A percentile compares a stretch with the other conserved stretches of the same genome.
phyloP scores from a whole-genome alignment of 805 yeast species.

The Metschnikowia henanensis region DNA sequence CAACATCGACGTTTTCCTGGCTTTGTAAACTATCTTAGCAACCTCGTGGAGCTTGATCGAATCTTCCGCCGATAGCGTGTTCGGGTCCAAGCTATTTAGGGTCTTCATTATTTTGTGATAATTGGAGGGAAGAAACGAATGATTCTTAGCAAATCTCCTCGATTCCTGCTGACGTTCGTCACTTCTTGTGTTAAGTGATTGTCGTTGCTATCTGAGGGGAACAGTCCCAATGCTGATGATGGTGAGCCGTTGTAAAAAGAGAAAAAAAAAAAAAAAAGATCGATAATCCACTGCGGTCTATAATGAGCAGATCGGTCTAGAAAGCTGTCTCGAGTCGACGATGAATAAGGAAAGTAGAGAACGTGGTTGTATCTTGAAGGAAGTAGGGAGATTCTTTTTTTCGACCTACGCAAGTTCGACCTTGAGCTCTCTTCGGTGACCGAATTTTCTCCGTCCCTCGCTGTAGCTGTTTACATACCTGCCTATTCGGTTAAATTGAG shows the following conservation, averaged over 20 bases:
- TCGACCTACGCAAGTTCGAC: background rate
- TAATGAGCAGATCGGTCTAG: too few relatives aligned
- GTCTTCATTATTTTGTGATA: constrained; percentile 27
- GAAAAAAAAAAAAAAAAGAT: too few relatives aligned
- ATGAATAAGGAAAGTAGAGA: background rate
- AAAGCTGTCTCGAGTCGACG: background rate
- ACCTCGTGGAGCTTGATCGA: constrained; percentile 39
- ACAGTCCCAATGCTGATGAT: too few relatives aligned
- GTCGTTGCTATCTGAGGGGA: too few relatives aligned
- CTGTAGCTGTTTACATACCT: constrained; percentile 17
- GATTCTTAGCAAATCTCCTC: too few relatives aligned
- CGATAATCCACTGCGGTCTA: too few relatives aligned
- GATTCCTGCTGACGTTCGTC: too few relatives aligned
- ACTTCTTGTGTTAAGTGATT: too few relatives aligned
- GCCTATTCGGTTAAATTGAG: constrained; percentile 18
- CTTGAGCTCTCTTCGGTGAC: constrained; percentile 1
- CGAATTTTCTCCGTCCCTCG: background rate
- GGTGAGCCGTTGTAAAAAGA: too few relatives aligned
- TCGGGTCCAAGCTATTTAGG: constrained; percentile 22
- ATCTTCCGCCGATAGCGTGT: constrained; percentile 26
- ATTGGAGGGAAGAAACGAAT: too few relatives aligned
- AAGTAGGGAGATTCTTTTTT: background rate
- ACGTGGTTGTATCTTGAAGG: background rate
- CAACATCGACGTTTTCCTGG: constrained; percentile 63
- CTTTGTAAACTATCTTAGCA: constrained; percentile 44